Percentiles rank a stretch among this genome's conserved stretches.
Conservation (phyloP, 495 filamentous ascomycete species). For the Gamarada debralockiae region DNA sequence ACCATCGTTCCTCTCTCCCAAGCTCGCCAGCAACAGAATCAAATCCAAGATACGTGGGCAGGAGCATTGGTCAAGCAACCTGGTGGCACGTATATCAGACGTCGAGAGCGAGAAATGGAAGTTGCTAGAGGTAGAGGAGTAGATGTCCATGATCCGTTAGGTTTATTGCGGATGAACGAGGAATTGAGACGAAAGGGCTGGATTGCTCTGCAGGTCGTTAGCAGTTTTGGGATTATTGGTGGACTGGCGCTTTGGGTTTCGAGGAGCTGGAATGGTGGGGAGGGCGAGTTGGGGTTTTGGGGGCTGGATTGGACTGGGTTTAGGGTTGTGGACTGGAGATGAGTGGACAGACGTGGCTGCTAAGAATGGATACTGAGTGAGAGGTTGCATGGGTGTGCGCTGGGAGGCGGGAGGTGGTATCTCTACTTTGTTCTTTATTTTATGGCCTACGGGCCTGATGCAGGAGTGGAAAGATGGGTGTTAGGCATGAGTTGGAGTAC, state of each 20-base stretch:
- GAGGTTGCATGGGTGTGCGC: no score
- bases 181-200: conserved; percentile 62
- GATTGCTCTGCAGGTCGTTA: conserved; percentile 73
- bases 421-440: no score
- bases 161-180: conserved; percentile 66
- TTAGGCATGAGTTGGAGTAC: no score
- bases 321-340: conserved; percentile 4
- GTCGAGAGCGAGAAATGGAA: conserved; percentile 3
- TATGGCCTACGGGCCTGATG: no score
- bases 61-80: not conserved
- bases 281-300: conserved; percentile 8
- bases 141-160: conserved; percentile 68
- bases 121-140: conserved; percentile 22
- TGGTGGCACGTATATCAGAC: conserved; percentile 16
- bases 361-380: no score
- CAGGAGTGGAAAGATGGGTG: no score
- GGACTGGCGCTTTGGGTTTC: conserved; percentile 62
- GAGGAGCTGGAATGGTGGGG: conserved; percentile 12
- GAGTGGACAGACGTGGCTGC: no score
- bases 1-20: conserved; percentile 48
- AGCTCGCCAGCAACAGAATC: conserved; percentile 6
- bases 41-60: not conserved
- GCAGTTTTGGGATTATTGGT: conserved; percentile 68
- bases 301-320: conserved; percentile 5
- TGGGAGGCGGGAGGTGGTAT: no score